Conservation (phyloP, 495 filamentous ascomycete genomes). For the Collariella sp. region DNA sequence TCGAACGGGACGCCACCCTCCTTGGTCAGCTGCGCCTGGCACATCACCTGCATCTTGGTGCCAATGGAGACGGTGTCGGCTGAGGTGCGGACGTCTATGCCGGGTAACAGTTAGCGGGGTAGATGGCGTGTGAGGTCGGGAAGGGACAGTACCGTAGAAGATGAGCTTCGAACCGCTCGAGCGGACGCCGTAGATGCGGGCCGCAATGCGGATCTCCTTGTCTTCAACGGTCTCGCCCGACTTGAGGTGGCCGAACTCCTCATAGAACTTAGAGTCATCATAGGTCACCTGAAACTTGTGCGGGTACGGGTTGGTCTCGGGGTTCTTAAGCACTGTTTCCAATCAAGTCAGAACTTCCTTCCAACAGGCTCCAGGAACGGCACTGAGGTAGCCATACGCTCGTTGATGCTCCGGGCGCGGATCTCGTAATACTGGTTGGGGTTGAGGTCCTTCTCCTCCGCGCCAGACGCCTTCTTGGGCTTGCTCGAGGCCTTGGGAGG, state of each 20-base stretch:
- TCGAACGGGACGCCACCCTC: constrained; percentile 57
- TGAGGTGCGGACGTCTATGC: constrained; percentile 57
- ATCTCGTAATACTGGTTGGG: constrained; percentile 98
- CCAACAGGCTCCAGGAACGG: neutral
- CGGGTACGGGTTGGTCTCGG: constrained; percentile 83
- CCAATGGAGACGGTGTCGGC: constrained; percentile 43
- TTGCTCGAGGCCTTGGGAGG: constrained; percentile 58
- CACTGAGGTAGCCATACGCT: constrained; percentile 32
- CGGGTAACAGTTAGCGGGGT: neutral
- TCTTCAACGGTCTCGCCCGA: constrained; percentile 77
- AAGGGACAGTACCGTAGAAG: constrained; percentile 55
- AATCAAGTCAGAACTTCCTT: neutral
- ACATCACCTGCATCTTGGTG: constrained; percentile 82
- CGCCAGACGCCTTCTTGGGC: constrained; percentile 49
- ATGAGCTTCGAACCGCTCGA: constrained; percentile 72
- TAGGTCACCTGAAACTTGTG: constrained; percentile 92
- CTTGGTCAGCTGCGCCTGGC: constrained; percentile 64
- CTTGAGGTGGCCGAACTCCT: constrained; percentile 64
- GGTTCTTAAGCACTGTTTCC: constrained; percentile 52
- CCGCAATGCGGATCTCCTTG: constrained; percentile 63
- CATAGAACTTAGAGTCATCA: constrained; percentile 66
- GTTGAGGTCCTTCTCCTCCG: constrained; percentile 51
- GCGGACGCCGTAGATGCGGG: constrained; percentile 84
- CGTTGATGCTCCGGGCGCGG: constrained; percentile 73
- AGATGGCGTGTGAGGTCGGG: neutral